Evolutionary conservation across 768 basidiomycete genomes (phyloP).

Genomic region (Agrocybe pediades): DNA sequence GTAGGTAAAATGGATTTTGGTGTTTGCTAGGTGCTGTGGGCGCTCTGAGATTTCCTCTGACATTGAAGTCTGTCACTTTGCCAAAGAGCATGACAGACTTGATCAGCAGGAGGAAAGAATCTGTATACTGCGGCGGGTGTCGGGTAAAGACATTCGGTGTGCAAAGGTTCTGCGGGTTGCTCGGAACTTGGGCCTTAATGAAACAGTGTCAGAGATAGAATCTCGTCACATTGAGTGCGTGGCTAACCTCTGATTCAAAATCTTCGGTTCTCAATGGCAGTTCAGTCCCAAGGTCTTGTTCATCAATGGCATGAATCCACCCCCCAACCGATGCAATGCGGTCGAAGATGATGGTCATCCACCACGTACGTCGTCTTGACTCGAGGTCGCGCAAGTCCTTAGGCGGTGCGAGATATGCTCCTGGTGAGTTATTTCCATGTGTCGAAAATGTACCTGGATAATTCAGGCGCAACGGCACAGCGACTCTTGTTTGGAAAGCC

Average conservation of each 20-base stretch:
- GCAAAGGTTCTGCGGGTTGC: conserved; percentile 76
- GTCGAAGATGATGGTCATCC: conserved; percentile 89
- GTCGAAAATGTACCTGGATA: conserved; percentile 83
- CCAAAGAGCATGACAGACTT: conserved; percentile 87
- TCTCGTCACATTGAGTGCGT: not conserved
- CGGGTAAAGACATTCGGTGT: conserved; percentile 64
- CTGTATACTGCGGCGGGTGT: conserved; percentile 78
- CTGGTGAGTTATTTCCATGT: conserved; percentile 66
- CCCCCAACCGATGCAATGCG: conserved; percentile 80
- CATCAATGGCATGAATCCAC: conserved; percentile 85
- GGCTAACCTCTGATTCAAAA: conserved; percentile 71
- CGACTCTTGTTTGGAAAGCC: conserved; percentile 80
- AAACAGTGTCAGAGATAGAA: conserved; percentile 2
- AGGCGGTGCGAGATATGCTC: conserved; percentile 80
- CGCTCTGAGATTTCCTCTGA: conserved; percentile 69
- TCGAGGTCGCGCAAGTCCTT: conserved; percentile 77
- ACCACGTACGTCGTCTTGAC: conserved; percentile 82
- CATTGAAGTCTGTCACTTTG: conserved; percentile 82
- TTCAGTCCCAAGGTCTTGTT: conserved; percentile 83
- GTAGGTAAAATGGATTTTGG: conserved; percentile 69
- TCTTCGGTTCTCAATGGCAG: conserved; percentile 74
- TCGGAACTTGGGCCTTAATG: conserved; percentile 56
- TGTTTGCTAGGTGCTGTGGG: conserved; percentile 68
- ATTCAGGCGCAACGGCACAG: conserved; percentile 80
- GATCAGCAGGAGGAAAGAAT: conserved; percentile 79